Conservation (phyloP, 306 rosid genomes). For the Citrullus colocynthis region DNA sequence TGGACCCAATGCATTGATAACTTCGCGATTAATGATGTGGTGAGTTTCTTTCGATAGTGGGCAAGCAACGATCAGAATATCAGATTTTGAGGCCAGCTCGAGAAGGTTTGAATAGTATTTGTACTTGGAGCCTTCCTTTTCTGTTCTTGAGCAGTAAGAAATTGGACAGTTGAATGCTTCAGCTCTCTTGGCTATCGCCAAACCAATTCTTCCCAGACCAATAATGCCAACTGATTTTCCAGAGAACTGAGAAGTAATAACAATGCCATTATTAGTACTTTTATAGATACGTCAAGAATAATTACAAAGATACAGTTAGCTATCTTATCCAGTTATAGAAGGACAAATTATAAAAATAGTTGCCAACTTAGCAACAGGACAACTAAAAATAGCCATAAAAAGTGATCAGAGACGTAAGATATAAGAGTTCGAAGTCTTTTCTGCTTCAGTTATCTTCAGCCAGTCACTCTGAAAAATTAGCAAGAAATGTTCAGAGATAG, state of each 20-base stretch:
- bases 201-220: conserved; percentile 78
- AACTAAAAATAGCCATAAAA: not conserved
- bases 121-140: conserved; percentile 40
- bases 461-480: not conserved
- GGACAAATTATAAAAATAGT: not conserved
- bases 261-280: not conserved
- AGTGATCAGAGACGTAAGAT: not conserved
- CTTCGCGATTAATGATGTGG: conserved; percentile 54
- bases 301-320: not conserved
- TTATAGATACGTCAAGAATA: not conserved
- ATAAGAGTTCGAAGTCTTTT: not conserved
- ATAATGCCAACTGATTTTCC: conserved; percentile 77
- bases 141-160: conserved; percentile 46
- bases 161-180: conserved; percentile 67
- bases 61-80: conserved; percentile 76
- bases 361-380: not conserved
- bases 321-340: not conserved
- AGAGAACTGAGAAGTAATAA: conserved; percentile 43
- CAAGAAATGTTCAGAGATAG: not conserved
- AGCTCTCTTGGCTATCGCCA: conserved; percentile 66
- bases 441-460: not conserved
- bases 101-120: conserved; percentile 59
- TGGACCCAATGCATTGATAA: conserved; percentile 63
- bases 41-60: conserved; percentile 48
- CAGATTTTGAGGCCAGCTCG: conserved; percentile 60